These are phyloP conservation scores for Xylariomycetidae sp. DNA, from an alignment of 2,329 filamentous ascomycete genomes.

Conservation along the genomic window DNA sequence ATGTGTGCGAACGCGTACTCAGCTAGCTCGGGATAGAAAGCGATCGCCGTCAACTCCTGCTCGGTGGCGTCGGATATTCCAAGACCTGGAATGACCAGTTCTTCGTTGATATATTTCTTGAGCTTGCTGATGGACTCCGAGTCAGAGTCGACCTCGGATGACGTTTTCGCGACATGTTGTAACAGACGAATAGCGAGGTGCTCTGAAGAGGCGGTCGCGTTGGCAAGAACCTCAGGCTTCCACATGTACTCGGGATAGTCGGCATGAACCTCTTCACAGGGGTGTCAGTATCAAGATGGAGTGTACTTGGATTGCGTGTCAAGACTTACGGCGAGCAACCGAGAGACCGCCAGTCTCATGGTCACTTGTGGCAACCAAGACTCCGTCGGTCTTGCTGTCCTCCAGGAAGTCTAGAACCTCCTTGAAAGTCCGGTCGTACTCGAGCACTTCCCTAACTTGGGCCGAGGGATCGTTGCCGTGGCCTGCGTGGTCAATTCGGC, in stretches of 20 bases:
- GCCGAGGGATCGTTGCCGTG: slow-evolving; percentile 79
- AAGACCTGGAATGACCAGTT: slow-evolving; percentile 63
- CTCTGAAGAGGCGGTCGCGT: slow-evolving; percentile 71
- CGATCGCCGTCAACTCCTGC: slow-evolving; percentile 62
- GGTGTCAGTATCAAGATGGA: slow-evolving; percentile 3
- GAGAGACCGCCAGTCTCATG: slow-evolving; percentile 92
- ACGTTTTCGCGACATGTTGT: slow-evolving; percentile 44
- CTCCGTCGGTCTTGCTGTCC: slow-evolving; percentile 62
- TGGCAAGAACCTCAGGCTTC: slow-evolving; percentile 74
- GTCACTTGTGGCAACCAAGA: slow-evolving; percentile 87
- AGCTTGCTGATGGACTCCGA: slow-evolving; percentile 32
- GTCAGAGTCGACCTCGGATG: slow-evolving; percentile 20
- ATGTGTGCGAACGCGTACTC: slow-evolving; percentile 69
- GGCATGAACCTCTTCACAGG: slow-evolving; percentile 39
- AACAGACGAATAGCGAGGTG: slow-evolving; percentile 59
- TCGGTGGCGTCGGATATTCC: slow-evolving; percentile 70
- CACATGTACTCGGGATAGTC: slow-evolving; percentile 60
- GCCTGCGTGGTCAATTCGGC: slow-evolving; percentile 91
- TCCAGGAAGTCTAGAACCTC: slow-evolving; percentile 81
- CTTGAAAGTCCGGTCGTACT: slow-evolving; percentile 83
- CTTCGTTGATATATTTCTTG: slow-evolving; percentile 59
- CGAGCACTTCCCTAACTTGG: slow-evolving; percentile 87
- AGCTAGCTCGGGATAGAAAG: slow-evolving; percentile 50
- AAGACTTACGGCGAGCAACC: slow-evolving; percentile 62
- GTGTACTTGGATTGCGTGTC: slow-evolving; percentile 5